These are phyloP conservation scores for Gaertneriomyces sp. DNA, from an alignment of 192 early-diverging fungal genomes.

Conservation along the genomic window DNA sequence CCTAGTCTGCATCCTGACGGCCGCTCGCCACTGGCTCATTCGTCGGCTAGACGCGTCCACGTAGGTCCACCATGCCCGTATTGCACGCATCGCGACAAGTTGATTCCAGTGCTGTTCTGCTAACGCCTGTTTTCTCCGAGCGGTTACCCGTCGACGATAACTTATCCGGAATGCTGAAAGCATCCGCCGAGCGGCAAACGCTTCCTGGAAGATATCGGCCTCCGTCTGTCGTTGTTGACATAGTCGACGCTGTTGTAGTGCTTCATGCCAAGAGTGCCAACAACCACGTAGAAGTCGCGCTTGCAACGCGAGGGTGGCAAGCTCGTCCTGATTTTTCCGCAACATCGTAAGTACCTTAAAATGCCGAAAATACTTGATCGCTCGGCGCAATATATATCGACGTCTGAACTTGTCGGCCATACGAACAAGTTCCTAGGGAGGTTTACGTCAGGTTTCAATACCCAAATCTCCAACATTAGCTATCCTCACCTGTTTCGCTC, in stretches of 20 bases:
- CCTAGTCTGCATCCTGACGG: conserved; percentile 4
- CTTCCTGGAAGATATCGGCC: not conserved
- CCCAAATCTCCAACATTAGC: too few relatives aligned
- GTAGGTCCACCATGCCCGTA: conserved; percentile 24
- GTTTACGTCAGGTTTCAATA: too few relatives aligned
- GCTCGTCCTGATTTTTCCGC: too few relatives aligned
- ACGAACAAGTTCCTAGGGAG: too few relatives aligned
- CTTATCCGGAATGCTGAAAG: not conserved
- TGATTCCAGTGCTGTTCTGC: conserved; percentile 11
- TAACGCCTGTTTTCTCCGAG: not conserved
- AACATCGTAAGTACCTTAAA: too few relatives aligned
- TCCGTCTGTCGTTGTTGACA: not conserved
- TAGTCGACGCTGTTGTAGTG: not conserved
- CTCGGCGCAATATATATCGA: too few relatives aligned
- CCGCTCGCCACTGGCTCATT: conserved; percentile 16
- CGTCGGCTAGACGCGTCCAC: conserved; percentile 7
- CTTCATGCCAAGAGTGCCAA: not conserved
- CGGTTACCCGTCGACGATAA: not conserved
- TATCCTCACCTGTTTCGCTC: too few relatives aligned
- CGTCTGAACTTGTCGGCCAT: too few relatives aligned
- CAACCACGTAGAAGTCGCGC: not conserved
- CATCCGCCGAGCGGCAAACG: too few relatives aligned
- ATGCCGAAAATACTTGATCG: too few relatives aligned
- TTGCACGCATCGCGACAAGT: not conserved
- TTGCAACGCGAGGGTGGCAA: too few relatives aligned